phyloP scores from a whole-genome alignment of 2,329 filamentous ascomycete genomes.

The Arthrocladium fulminans region DNA sequence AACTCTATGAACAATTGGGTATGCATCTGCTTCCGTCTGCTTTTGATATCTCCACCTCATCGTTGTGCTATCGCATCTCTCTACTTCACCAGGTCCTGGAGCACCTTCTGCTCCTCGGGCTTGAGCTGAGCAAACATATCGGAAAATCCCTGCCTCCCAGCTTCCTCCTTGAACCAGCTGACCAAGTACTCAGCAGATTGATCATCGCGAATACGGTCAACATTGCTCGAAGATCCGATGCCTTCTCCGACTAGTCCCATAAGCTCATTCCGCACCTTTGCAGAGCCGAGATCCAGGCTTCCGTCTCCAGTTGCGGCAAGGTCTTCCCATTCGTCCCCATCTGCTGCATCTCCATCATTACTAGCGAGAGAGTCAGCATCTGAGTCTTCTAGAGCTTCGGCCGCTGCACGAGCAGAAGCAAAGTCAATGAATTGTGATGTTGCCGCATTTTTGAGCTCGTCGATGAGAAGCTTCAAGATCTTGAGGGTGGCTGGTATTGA shows the following conservation, averaged over 20 bases:
- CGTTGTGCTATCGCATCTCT: not conserved
- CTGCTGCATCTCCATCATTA: slow-evolving; percentile 51
- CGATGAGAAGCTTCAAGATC: slow-evolving; percentile 90
- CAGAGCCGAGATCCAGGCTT: slow-evolving; percentile 62
- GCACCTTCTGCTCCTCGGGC: slow-evolving; percentile 35
- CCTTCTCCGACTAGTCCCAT: slow-evolving; percentile 53
- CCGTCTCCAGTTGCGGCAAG: slow-evolving; percentile 50
- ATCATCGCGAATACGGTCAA: slow-evolving; percentile 65
- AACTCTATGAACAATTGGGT: too few relatives aligned
- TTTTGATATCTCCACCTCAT: not conserved
- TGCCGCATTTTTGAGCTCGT: slow-evolving; percentile 77
- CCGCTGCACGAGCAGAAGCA: slow-evolving; percentile 51
- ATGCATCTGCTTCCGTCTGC: too few relatives aligned
- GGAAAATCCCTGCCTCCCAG: slow-evolving; percentile 46
- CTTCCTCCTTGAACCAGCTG: slow-evolving; percentile 63
- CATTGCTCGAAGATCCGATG: slow-evolving; percentile 30
- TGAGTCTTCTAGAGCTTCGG: slow-evolving; percentile 51
- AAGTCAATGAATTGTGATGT: slow-evolving; percentile 44
- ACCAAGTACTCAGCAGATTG: slow-evolving; percentile 79
- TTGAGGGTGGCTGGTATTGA: slow-evolving; percentile 82
- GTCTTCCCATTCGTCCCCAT: slow-evolving; percentile 85
- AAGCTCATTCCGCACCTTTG: slow-evolving; percentile 61
- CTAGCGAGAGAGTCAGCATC: slow-evolving; percentile 38
- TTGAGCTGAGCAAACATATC: slow-evolving; percentile 48
- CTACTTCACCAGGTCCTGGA: slow-evolving; percentile 17